Conservation (phyloP, 305 asterid genomes). For the Solanum chacoense region DNA sequence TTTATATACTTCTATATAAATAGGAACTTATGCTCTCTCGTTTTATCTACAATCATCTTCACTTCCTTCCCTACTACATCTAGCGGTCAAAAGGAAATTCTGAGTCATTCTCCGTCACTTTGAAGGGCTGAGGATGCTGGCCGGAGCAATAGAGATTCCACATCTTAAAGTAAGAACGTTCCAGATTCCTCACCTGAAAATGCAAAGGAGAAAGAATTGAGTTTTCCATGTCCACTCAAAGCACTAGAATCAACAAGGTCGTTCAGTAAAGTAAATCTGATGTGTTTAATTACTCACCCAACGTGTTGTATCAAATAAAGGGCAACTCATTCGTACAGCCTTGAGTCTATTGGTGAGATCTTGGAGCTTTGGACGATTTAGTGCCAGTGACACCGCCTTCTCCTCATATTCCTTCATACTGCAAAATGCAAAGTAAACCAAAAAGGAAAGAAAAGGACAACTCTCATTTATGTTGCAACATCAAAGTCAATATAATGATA, state of each 20-base stretch:
- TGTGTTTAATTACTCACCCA: slow-evolving; percentile 49
- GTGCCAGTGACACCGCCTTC: slow-evolving; percentile 76
- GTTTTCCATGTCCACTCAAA: not conserved
- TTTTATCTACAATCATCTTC: slow-evolving; percentile 39
- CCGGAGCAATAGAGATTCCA: slow-evolving; percentile 88
- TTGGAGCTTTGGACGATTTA: slow-evolving; percentile 63
- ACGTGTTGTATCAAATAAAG: slow-evolving; percentile 80
- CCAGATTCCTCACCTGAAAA: slow-evolving; percentile 80
- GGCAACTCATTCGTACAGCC: slow-evolving; percentile 72
- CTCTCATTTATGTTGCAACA: not conserved
- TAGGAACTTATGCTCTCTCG: not conserved
- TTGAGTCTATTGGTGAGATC: slow-evolving; percentile 73
- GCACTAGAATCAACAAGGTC: not conserved
- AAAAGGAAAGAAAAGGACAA: not conserved
- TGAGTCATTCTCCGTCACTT: slow-evolving; percentile 64
- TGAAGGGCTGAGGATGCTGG: slow-evolving; percentile 72
- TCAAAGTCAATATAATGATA: not conserved
- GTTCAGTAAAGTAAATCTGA: not conserved
- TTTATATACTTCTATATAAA: not conserved
- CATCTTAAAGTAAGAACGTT: slow-evolving; percentile 86
- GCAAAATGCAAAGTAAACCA: slow-evolving; percentile 8
- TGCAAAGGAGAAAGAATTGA: not conserved
- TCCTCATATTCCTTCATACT: slow-evolving; percentile 97
- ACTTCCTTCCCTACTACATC: slow-evolving; percentile 6
- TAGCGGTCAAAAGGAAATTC: slow-evolving; percentile 67